Percentiles rank a stretch among this genome's conserved stretches.
These are phyloP conservation scores for Fusarium illudens DNA, from an alignment of 2,329 filamentous ascomycete genomes.

Conservation along the genomic window DNA sequence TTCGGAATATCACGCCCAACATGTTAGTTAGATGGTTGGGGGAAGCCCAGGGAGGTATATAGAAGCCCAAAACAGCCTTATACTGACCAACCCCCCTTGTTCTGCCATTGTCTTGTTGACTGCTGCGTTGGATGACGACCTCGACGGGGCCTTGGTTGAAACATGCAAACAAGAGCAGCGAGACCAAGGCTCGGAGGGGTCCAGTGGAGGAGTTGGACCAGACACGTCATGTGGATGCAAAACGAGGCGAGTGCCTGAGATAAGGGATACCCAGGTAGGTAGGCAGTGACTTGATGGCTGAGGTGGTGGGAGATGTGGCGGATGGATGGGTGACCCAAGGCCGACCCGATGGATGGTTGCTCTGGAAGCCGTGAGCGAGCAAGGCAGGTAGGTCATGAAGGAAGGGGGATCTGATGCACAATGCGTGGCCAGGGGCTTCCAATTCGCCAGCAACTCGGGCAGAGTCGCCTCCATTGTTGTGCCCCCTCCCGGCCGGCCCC, in stretches of 20 bases:
- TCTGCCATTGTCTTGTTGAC: conserved; percentile 3
- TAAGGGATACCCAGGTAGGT: too few species aligned
- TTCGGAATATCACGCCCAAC: conserved; percentile 25
- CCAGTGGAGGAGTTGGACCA: too few species aligned
- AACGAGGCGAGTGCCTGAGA: not conserved
- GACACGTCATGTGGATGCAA: not conserved
- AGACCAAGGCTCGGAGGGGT: not conserved
- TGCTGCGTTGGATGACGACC: not conserved
- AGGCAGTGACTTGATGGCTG: not conserved
- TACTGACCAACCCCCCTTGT: conserved; percentile 35
- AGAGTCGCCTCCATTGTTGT: conserved; percentile 19
- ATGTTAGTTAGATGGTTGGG: conserved; percentile 31
- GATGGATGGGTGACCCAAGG: not conserved
- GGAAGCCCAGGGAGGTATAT: conserved; percentile 35
- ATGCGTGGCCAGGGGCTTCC: conserved; percentile 13
- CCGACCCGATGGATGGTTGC: not conserved
- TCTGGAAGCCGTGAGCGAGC: not conserved
- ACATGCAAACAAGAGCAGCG: not conserved
- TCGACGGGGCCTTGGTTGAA: not conserved
- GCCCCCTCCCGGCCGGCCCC: conserved; percentile 14
- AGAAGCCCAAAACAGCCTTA: conserved; percentile 36
- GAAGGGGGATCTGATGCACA: conserved; percentile 10
- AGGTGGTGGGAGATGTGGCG: not conserved
- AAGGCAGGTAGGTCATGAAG: not conserved
- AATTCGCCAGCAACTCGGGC: conserved; percentile 18